Evolutionary conservation across 305 asterid species (phyloP).

Genomic region (Ajuga reptans): DNA sequence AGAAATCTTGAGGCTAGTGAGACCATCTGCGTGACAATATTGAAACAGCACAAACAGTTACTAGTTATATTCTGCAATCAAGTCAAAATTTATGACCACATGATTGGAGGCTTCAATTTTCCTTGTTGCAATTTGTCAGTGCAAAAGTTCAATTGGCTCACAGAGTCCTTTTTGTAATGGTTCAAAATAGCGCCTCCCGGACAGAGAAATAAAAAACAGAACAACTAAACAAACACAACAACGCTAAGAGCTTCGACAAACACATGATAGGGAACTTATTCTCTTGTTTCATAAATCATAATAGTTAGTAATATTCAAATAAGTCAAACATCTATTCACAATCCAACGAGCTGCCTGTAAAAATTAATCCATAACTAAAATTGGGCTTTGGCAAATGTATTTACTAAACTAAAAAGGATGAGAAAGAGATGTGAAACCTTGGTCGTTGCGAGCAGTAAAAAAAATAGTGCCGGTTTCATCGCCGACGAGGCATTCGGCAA

Average conservation of each 20-base stretch:
- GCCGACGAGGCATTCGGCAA: constrained; percentile 73
- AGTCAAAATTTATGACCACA: background rate
- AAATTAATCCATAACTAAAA: too few species aligned
- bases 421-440: constrained; percentile 35
- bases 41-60: too few species aligned
- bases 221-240: too few species aligned
- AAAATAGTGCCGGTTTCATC: constrained; percentile 75
- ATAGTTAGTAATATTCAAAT: background rate
- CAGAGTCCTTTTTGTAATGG: too few species aligned
- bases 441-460: constrained; percentile 82
- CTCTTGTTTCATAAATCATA: background rate
- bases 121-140: background rate
- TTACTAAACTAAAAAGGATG: background rate
- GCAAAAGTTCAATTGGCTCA: background rate
- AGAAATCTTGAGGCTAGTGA: background rate
- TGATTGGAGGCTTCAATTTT: background rate
- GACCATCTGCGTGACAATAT: background rate
- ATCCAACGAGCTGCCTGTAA: background rate
- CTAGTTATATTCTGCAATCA: background rate
- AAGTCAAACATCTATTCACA: background rate
- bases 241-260: too few species aligned
- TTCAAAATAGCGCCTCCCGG: too few species aligned
- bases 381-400: background rate
- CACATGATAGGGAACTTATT: too few species aligned
- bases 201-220: too few species aligned